These are phyloP conservation scores for Oenanthe javanica DNA, from an alignment of 140 eudicot genomes.

Conservation along the genomic window DNA sequence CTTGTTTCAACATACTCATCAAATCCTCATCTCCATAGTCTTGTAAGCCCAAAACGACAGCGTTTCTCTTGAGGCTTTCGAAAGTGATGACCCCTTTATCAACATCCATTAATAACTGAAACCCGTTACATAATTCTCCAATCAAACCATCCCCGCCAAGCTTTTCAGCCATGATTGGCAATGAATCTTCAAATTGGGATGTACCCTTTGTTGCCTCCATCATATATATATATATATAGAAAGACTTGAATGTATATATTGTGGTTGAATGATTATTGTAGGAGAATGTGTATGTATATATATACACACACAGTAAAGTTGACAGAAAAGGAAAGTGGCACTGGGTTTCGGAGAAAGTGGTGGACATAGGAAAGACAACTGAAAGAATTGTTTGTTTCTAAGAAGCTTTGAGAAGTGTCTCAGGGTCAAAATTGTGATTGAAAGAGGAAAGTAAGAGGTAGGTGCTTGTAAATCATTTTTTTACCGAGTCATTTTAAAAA, in stretches of 20 bases:
- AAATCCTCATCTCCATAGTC: constrained; percentile 55
- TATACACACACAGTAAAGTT: constrained; percentile 1
- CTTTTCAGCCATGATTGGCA: constrained; percentile 75
- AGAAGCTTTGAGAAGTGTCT: constrained; percentile 3
- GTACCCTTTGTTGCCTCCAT: constrained; percentile 24
- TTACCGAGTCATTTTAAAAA: too few species aligned
- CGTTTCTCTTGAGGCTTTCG: constrained; percentile 59
- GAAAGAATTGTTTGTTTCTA: constrained; percentile 15
- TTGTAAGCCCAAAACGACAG: constrained; percentile 55
- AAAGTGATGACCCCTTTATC: constrained; percentile 76
- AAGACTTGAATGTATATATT: too few species aligned
- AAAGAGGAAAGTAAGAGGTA: background rate
- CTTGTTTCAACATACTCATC: constrained; percentile 57
- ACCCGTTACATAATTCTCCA: constrained; percentile 74
- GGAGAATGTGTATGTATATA: background rate
- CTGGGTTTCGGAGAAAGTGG: constrained; percentile 33
- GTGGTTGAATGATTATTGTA: background rate
- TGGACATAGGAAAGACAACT: constrained; percentile 19
- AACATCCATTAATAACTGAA: constrained; percentile 49
- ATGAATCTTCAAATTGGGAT: constrained; percentile 36
- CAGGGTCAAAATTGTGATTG: constrained; percentile 4
- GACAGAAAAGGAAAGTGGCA: background rate
- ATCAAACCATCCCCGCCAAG: constrained; percentile 73
- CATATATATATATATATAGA: background rate
- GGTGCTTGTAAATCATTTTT: too few species aligned